Evolutionary conservation across 164 flowering plant species (phyloP), one percentile per base, ranked within the genome.

Genomic region (Umbilicus rupestris): DNA sequence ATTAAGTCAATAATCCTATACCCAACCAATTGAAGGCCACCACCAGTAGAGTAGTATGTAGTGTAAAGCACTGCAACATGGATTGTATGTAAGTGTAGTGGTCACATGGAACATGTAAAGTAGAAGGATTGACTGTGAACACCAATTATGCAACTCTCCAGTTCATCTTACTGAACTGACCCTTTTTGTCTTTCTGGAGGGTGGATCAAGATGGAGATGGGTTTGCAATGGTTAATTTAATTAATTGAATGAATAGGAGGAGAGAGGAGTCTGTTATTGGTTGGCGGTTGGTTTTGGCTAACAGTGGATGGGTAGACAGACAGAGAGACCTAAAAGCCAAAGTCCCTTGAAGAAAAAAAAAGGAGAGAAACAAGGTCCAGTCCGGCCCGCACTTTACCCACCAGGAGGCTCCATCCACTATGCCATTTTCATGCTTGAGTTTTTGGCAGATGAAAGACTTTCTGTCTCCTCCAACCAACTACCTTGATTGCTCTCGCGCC

Each of bases 371-470:
- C 4, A 35, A 7, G 37, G 37, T 52, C 59, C 31, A 20, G 8
- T 22, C 11, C 29, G 7, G 12, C 57, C 20, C 50, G n/a, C n/a
- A n/a, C n/a, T n/a, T n/a, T n/a, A n/a, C n/a, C n/a, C n/a, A n/a
- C n/a, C n/a, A n/a, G n/a, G n/a, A n/a, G n/a, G n/a, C n/a, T n/a
- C n/a, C n/a, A n/a, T n/a, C n/a, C 17, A 46, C 20, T n/a, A 47
- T n/a, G 20, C 55, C 55, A 49, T 20, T 49, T 49, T 49, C 26
- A n/a, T n/a, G 55, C 10, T 49, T 49, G 55, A 22, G 20, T 22
- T 52, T 52, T 52, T 24, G 59, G 59, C 59, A 52, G 59, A 10
- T 52, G 26, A 52, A 52, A 31, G 26, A 31, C 26, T 52, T 52
- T 1, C 9, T 28, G 2, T 28, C 15, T 24, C 30, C 59, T 28